phyloP scores from a whole-genome alignment of 495 filamentous ascomycete genomes.

The Xylaria longipes region DNA sequence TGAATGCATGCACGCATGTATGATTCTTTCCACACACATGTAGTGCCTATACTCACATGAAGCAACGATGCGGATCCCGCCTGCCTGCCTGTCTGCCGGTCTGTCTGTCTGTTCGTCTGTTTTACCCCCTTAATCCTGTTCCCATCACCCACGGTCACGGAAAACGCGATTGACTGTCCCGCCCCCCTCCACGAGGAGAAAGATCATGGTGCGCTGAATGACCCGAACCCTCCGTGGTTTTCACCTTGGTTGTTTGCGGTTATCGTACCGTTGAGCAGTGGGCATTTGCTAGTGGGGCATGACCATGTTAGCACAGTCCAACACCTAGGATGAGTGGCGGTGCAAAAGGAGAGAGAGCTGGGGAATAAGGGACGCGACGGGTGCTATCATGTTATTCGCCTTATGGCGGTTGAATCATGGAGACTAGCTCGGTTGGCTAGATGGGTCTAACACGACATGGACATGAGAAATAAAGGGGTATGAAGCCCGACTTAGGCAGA shows the following conservation, averaged over 20 bases:
- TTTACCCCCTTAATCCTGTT: conserved; percentile 25
- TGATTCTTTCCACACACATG: background rate
- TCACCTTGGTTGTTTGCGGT: conserved; percentile 68
- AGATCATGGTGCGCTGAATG: conserved; percentile 45
- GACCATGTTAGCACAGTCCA: conserved; percentile 44
- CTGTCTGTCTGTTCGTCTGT: background rate
- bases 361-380: background rate
- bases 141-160: background rate
- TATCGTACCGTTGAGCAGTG: conserved; percentile 85
- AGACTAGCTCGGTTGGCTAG: background rate
- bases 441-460: background rate
- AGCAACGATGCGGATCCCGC: background rate
- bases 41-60: conserved; percentile 1
- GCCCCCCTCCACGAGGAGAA: conserved; percentile 30
- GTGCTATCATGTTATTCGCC: background rate
- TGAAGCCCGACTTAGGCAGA: conserved; percentile 4
- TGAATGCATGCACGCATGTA: background rate
- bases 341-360: background rate
- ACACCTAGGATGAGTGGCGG: conserved; percentile 12
- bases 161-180: conserved; percentile 12
- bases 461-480: background rate
- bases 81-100: background rate
- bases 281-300: conserved; percentile 67
- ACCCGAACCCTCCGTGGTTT: conserved; percentile 60
- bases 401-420: background rate